Evolutionary conservation across 1,284 basidiomycete genomes (phyloP).

Genomic region (Athelia sp.): DNA sequence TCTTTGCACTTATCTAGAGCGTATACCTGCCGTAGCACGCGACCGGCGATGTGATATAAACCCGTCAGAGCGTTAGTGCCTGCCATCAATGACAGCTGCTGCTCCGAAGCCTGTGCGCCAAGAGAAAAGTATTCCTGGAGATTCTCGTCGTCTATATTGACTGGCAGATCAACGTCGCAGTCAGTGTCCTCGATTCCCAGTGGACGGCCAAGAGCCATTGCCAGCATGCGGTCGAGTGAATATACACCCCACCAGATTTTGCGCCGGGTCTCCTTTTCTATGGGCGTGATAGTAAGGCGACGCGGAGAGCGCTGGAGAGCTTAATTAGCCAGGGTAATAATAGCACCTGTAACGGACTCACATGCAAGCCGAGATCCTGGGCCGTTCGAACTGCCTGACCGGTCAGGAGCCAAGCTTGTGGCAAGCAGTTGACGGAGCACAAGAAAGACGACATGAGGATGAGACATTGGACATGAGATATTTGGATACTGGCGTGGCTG

Average conservation of each 20-base stretch:
- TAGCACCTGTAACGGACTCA: constrained; percentile 35
- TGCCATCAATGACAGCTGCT: constrained; percentile 68
- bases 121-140: constrained; percentile 62
- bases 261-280: constrained; percentile 82
- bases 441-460: constrained; percentile 84
- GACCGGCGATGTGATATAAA: constrained; percentile 79
- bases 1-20: constrained; percentile 72
- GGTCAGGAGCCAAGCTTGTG: constrained; percentile 85
- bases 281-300: constrained; percentile 59
- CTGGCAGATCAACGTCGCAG: constrained; percentile 78
- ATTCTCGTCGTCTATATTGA: constrained; percentile 75
- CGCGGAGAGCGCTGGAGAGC: constrained; percentile 69
- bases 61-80: constrained; percentile 73
- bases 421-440: constrained; percentile 85
- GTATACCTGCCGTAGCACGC: constrained; percentile 79
- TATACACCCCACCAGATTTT: constrained; percentile 93
- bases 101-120: constrained; percentile 49
- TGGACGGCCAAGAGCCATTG: constrained; percentile 78
- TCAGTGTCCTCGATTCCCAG: constrained; percentile 76
- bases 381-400: constrained; percentile 84
- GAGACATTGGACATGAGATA: constrained; percentile 84
- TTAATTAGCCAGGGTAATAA: constrained; percentile 1
- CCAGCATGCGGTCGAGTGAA: constrained; percentile 84
- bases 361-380: constrained; percentile 86
- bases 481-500: constrained; percentile 75